Evolutionary conservation across 2,329 filamentous ascomycete genomes (phyloP).

Genomic region (Periconia macrospinosa): DNA sequence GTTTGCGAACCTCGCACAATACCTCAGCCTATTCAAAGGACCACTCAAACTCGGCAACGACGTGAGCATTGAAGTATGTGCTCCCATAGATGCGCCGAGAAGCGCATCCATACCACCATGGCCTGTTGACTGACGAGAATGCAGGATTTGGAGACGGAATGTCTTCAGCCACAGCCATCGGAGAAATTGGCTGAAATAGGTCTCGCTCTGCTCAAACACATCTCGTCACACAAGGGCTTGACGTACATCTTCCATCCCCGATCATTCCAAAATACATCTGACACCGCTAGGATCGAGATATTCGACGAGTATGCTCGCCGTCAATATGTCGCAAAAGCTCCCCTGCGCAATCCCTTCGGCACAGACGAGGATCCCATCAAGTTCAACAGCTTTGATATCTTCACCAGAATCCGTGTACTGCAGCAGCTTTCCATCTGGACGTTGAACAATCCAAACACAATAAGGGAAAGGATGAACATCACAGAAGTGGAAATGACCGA

Average conservation of each 20-base stretch:
- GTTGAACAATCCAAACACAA: constrained; percentile 81
- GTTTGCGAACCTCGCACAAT: constrained; percentile 92
- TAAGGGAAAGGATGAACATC: constrained; percentile 84
- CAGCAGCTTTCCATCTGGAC: constrained; percentile 90
- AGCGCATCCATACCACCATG: constrained; percentile 15
- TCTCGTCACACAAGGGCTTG: constrained; percentile 89
- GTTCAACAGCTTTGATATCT: constrained; percentile 81
- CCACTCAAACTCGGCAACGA: constrained; percentile 87
- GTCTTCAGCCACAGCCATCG: constrained; percentile 74
- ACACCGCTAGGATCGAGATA: constrained; percentile 67
- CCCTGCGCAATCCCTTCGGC: constrained; percentile 82
- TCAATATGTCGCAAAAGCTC: constrained; percentile 82
- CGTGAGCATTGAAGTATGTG: constrained; percentile 81
- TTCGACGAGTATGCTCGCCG: constrained; percentile 93
- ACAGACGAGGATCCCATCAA: constrained; percentile 69
- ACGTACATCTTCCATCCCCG: constrained; percentile 63
- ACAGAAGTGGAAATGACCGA: constrained; percentile 77
- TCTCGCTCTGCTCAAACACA: constrained; percentile 83
- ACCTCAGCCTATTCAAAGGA: constrained; percentile 87
- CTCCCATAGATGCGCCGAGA: constrained; percentile 14
- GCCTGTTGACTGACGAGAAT: constrained; percentile 28
- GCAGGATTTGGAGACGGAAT: constrained; percentile 87
- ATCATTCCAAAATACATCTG: neutral
- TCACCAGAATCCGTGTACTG: constrained; percentile 78
- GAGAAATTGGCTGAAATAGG: constrained; percentile 78